Evolutionary conservation across 2,329 filamentous ascomycete genomes (phyloP), one percentile per base, ranked within the genome.

Genomic region (Mycosphaerella sp.): DNA sequence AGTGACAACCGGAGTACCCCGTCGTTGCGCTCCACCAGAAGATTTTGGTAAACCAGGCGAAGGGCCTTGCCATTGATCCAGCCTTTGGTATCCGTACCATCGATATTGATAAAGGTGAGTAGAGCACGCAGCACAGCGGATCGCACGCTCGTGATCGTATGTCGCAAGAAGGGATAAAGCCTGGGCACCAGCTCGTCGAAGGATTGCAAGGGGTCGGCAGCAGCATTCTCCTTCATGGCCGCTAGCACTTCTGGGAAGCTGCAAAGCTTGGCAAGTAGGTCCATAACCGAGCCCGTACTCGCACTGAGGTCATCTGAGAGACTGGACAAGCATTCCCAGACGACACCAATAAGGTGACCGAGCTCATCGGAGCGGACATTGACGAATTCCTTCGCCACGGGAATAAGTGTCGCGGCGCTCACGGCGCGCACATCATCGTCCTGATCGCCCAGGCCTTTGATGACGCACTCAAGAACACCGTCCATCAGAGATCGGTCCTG

Each of bases 261-360:
- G 73, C 93, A 98, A 1, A 98, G 81, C 54, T 93, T 97, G 12
- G 94, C 93, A 14, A 98, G 78, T 36, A 98, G 79, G 68, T 98
- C 94, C 94, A 98, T 98, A 49, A 98, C 95, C 50, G 89, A 94
- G 42, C 93, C 93, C 8, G 94, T 98, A 68, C 93, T 97, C 3
- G 93, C 93, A 68, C 90, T 97, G 14, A 98, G 77, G 66, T 98
- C 93, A 66, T 98, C 93, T 58, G 91, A 90, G n/a, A 98, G 76
- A 66, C 95, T 94, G 3, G 91, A 95, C 18, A 98, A 76, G 72
- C 93, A 97, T 64, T 95, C 87, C 93, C 93, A 98, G 25, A 98
- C 90, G 53, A 97, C 95, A 65, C 87, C 85, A 68, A 96, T 95
- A 35, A 98, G 80, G 27, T 80, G 78, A 55, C 90, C 84, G 28